Evolutionary conservation across 352 stramenopile species (phyloP).

Genomic region (Globisporangium nodosum): DNA sequence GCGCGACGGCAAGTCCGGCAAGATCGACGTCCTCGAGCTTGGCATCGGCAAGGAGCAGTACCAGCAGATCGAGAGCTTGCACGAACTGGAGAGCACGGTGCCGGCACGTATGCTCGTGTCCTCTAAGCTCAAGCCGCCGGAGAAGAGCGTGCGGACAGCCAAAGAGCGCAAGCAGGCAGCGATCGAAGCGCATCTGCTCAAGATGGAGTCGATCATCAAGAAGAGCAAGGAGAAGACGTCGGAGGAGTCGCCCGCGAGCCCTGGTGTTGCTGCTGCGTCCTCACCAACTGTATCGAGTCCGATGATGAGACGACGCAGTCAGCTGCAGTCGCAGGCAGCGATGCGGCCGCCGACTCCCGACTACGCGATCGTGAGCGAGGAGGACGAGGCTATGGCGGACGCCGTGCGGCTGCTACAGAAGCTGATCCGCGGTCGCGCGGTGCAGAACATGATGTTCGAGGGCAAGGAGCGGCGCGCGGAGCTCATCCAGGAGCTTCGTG

Average conservation of each 20-base stretch:
- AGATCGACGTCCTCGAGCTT: conserved; percentile 40
- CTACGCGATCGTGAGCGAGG: conserved; percentile 32
- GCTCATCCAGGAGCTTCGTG: conserved; percentile 87
- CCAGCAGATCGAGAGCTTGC: conserved; percentile 45
- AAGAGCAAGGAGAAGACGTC: conserved; percentile 37
- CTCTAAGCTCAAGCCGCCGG: conserved; percentile 37
- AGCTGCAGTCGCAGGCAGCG: conserved; percentile 41
- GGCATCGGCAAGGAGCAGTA: conserved; percentile 53
- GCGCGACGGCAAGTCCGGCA: conserved; percentile 51
- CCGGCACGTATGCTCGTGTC: conserved; percentile 46
- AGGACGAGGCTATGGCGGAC: conserved; percentile 49
- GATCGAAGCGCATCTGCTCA: conserved; percentile 76
- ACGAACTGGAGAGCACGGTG: conserved; percentile 59
- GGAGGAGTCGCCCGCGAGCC: background rate
- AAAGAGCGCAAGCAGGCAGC: conserved; percentile 74
- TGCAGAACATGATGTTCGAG: conserved; percentile 94
- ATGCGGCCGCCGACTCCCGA: conserved; percentile 77
- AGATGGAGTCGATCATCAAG: conserved; percentile 85
- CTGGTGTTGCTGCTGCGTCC: background rate
- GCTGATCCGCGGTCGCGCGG: conserved; percentile 82
- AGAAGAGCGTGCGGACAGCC: conserved; percentile 53
- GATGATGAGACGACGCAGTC: conserved; percentile 21
- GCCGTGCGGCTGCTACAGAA: conserved; percentile 85
- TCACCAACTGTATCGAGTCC: conserved; percentile 4
- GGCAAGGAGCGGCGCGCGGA: conserved; percentile 83